Evolutionary conservation across 441 rosid genomes (phyloP).

Genomic region (Hura crepitans): DNA sequence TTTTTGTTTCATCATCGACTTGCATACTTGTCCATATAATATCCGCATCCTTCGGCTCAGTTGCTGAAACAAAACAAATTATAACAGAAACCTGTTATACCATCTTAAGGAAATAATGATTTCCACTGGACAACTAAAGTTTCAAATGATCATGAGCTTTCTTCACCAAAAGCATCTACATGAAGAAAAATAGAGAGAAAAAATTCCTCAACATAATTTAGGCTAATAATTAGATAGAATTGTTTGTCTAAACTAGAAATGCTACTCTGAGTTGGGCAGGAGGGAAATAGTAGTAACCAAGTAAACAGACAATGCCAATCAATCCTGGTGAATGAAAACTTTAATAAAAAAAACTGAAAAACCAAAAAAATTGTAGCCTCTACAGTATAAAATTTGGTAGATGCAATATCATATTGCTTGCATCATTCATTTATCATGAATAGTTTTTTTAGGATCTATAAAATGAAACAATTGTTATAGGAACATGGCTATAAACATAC

Average conservation of each 20-base stretch:
- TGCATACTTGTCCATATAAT: constrained; percentile 88
- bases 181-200: background rate
- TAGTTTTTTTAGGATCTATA: constrained; percentile 3
- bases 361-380: background rate
- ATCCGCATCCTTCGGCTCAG: constrained; percentile 74
- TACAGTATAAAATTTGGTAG: background rate
- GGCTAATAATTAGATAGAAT: background rate
- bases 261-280: background rate
- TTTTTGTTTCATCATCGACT: constrained; percentile 74
- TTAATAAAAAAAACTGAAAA: background rate
- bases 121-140: background rate
- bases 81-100: constrained; percentile 5
- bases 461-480: background rate
- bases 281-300: background rate
- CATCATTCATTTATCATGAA: background rate
- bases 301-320: constrained; percentile 4
- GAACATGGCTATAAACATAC: constrained; percentile 44
- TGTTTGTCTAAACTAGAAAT: background rate
- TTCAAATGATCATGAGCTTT: background rate
- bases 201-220: background rate
- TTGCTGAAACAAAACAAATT: constrained; percentile 41
- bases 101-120: background rate
- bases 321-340: background rate
- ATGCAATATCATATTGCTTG: background rate
- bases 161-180: background rate